Base-by-base conservation (phyloP, 257 asterid genomes). In the Nyctanthes arbortristis region DNA sequence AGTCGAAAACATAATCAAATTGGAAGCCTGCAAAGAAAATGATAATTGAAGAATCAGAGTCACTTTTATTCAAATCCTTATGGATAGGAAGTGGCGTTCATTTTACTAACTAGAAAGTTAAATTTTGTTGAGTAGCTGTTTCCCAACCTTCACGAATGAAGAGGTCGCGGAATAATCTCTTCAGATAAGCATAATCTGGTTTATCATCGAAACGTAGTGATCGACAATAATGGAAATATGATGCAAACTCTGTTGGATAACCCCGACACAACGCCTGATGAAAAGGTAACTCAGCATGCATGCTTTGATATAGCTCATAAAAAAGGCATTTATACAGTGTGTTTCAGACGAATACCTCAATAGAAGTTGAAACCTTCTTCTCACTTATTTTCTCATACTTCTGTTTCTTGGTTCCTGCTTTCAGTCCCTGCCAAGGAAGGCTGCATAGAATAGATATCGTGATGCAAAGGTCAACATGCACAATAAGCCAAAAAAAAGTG, bases 171-270 rank as follows among this genome's bases (percentile, higher is more conserved):
- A 89, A 92, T 80, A 92, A 83, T 73, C 96, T 85, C 83, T 92
- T 92, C 77, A 92, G 92, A 81, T 88, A 92, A 70, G 98, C 97
- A 87, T 92, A 92, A 80, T 92, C 97, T 73, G 98, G 98, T 70
- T 90, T 92, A 77, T 88, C 98, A 59, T 90, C 96, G 28, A 92
- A 92, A 32, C 96, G 96, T 27, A 92, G 90, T 56, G 98, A 90
- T 39, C 98, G 98, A 4, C 98, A 92, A 74, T 90, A 92, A 76
- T 92, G 98, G 79, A 92, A 92, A 79, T 92, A 92, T 68, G 97
- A 92, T n/a, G 98, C 97, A 77, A 92, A 88, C 78, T 90, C 98
- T n/a, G 96, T 67, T 61, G 98, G 98, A 79, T 88, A 92, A 69
- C 97, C 91, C 43, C 90, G 89, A 76, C 97, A 92, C 73, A 92